A percentile compares a stretch with the other conserved stretches of the same genome.
These are phyloP conservation scores for Trifolium repens DNA, from an alignment of 306 rosid species.

Conservation along the genomic window DNA sequence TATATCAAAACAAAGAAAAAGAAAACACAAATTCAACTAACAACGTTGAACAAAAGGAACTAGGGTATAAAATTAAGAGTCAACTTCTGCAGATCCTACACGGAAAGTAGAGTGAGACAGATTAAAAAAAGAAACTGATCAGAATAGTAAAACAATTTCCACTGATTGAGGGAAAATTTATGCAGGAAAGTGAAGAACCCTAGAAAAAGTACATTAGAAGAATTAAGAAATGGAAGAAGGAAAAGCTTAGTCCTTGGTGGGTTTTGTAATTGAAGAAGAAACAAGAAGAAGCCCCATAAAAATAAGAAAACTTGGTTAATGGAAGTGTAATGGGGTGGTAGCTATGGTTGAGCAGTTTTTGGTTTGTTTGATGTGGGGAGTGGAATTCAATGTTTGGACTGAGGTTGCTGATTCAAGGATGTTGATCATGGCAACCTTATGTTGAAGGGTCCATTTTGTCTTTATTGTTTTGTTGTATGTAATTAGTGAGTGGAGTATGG, in stretches of 20 bases:
- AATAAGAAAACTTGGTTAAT: constrained; percentile 44
- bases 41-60: constrained; percentile 13
- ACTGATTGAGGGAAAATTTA: constrained; percentile 17
- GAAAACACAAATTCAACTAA: constrained; percentile 18
- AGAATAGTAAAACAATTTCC: constrained; percentile 1
- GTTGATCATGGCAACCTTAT: constrained; percentile 65
- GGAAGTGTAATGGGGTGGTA: constrained; percentile 38
- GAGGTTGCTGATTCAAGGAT: constrained; percentile 46
- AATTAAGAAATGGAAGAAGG: constrained; percentile 29
- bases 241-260: constrained; percentile 49
- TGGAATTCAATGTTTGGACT: constrained; percentile 45
- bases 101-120: constrained; percentile 38
- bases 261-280: constrained; percentile 55
- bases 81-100: constrained; percentile 45
- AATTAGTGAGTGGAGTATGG: constrained; percentile 64
- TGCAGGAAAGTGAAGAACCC: constrained; percentile 42
- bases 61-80: constrained; percentile 32
- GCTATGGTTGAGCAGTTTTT: constrained; percentile 16
- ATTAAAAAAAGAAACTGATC: constrained; percentile 2
- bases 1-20: constrained; percentile 8
- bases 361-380: constrained; percentile 38
- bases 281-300: constrained; percentile 46
- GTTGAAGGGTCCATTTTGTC: constrained; percentile 73
- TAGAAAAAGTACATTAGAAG: constrained; percentile 35
- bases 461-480: constrained; percentile 67